Conservation (phyloP, 202 grass and related monocot species). For the Musa balbisiana region DNA sequence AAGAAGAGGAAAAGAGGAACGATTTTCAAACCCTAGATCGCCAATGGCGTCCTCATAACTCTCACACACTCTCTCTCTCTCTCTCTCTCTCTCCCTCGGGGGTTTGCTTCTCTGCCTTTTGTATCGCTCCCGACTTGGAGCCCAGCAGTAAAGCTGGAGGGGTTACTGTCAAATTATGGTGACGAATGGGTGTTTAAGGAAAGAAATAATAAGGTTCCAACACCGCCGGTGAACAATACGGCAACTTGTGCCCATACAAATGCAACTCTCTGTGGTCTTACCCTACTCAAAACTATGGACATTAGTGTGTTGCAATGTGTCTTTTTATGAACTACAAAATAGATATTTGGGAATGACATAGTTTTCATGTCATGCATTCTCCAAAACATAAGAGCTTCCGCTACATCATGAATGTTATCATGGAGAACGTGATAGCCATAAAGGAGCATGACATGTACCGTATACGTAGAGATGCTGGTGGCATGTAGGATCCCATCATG, state of each 20-base stretch:
- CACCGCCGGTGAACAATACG: not conserved
- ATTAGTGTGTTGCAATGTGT: not conserved
- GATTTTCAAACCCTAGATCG: constrained; percentile 12
- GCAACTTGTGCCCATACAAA: not conserved
- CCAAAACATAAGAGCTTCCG: not conserved
- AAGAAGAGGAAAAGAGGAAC: not conserved
- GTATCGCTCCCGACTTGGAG: too few species aligned
- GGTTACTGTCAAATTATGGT: too few species aligned
- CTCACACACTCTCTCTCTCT: not conserved
- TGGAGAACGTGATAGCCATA: not conserved
- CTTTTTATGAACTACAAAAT: not conserved
- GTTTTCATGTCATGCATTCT: not conserved
- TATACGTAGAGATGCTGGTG: not conserved
- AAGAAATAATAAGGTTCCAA: not conserved
- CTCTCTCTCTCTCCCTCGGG: not conserved
- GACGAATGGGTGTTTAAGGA: not conserved
- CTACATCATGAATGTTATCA: not conserved
- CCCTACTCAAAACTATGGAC: not conserved
- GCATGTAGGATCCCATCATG: not conserved
- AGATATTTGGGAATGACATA: not conserved
- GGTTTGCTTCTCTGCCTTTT: too few species aligned
- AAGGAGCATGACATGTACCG: not conserved
- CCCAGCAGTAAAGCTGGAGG: not conserved
- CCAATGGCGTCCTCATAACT: not conserved
- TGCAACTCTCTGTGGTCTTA: not conserved